phyloP scores from a whole-genome alignment of 495 filamentous ascomycete genomes.

The Staphylotrichum longicolle region DNA sequence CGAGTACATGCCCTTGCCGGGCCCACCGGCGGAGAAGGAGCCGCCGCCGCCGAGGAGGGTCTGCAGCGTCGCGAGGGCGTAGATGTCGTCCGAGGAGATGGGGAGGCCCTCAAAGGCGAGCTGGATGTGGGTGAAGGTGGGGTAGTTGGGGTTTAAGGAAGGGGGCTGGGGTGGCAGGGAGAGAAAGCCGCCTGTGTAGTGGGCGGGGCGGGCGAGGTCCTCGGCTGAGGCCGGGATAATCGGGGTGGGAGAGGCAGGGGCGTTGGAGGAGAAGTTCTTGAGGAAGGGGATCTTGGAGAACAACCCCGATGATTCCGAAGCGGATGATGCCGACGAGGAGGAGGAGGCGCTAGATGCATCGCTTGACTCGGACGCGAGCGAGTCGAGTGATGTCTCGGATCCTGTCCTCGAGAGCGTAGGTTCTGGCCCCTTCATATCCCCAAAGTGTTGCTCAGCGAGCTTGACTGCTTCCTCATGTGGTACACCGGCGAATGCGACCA shows the following conservation, averaged over 20 bases:
- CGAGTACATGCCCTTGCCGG: constrained; percentile 98
- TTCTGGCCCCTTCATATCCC: constrained; percentile 68
- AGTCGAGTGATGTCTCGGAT: constrained; percentile 49
- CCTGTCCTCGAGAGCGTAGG: constrained; percentile 59
- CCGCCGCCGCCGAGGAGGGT: constrained; percentile 94
- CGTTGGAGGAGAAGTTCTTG: constrained; percentile 78
- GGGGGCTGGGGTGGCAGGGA: constrained; percentile 76
- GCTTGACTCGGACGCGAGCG: constrained; percentile 43
- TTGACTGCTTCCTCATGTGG: constrained; percentile 75
- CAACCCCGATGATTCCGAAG: constrained; percentile 55
- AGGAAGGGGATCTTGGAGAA: constrained; percentile 88
- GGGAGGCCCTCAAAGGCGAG: constrained; percentile 94
- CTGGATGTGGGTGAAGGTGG: constrained; percentile 84
- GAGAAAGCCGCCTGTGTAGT: constrained; percentile 92
- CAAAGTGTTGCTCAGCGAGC: constrained; percentile 81
- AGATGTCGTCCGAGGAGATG: constrained; percentile 87
- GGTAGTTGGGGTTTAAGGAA: constrained; percentile 73
- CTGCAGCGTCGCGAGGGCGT: constrained; percentile 93
- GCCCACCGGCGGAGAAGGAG: constrained; percentile 95
- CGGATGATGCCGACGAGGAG: constrained; percentile 44
- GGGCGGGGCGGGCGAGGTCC: constrained; percentile 64
- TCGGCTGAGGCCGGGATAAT: constrained; percentile 46
- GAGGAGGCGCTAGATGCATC: constrained; percentile 33
- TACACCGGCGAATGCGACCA: constrained; percentile 93
- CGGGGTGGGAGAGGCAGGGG: constrained; percentile 50